Percentiles rank a stretch among this genome's conserved stretches.
Evolutionary conservation across 768 basidiomycete species (phyloP).

Genomic region (Leucogyrophana mollusca): DNA sequence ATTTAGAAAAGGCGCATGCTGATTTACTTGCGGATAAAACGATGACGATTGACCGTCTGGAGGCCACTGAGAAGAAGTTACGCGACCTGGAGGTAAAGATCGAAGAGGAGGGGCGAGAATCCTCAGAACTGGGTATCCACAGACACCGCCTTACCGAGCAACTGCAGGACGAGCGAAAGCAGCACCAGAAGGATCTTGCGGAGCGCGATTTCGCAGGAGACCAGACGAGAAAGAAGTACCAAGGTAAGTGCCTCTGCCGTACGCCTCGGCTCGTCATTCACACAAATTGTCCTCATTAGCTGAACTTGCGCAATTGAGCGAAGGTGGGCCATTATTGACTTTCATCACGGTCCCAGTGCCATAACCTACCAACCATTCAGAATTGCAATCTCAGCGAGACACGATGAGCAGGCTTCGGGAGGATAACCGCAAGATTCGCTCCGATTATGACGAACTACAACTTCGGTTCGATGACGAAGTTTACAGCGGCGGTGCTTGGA

Average conservation of each 20-base stretch:
- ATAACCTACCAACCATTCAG: slow-evolving; percentile 31
- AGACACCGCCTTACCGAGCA: slow-evolving; percentile 71
- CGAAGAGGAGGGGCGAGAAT: slow-evolving; percentile 67
- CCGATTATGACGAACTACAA: slow-evolving; percentile 75
- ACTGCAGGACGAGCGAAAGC: slow-evolving; percentile 75
- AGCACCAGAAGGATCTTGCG: slow-evolving; percentile 75
- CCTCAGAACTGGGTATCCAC: slow-evolving; percentile 61
- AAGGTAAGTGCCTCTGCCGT: slow-evolving; percentile 45
- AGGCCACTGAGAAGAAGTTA: slow-evolving; percentile 49
- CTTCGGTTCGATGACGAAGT: slow-evolving; percentile 75
- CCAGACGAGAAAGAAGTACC: slow-evolving; percentile 85
- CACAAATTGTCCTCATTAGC: slow-evolving; percentile 35
- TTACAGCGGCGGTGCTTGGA: slow-evolving; percentile 77
- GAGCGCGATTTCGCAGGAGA: slow-evolving; percentile 77
- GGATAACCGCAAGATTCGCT: slow-evolving; percentile 75
- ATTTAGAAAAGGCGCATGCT: slow-evolving; percentile 58
- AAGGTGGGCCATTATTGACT: slow-evolving; percentile 45
- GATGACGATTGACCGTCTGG: slow-evolving; percentile 46
- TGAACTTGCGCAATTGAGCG: slow-evolving; percentile 75
- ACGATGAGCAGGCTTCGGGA: slow-evolving; percentile 73
- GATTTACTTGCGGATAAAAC: slow-evolving; percentile 53
- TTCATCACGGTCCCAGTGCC: background rate
- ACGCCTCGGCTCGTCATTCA: slow-evolving; percentile 7
- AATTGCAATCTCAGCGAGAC: slow-evolving; percentile 77
- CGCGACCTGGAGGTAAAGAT: slow-evolving; percentile 61